A percentile compares a stretch with the other conserved stretches of the same genome.
phyloP scores from a whole-genome alignment of 768 basidiomycete species.

The Suillus bovinus region DNA sequence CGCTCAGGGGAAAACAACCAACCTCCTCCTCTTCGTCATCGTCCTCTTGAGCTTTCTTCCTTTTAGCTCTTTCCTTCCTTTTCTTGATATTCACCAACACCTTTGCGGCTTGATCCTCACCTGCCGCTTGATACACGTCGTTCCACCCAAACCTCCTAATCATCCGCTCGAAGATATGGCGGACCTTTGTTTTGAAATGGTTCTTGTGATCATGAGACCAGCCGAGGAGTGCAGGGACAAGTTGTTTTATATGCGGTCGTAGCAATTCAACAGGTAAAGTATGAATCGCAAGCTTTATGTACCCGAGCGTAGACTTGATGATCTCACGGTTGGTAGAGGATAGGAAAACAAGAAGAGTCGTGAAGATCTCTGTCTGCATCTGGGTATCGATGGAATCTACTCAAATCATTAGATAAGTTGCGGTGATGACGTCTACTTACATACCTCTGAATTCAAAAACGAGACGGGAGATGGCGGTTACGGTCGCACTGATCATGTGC shows the following conservation, averaged over 20 bases:
- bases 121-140: conserved; percentile 71
- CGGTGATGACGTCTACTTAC: neutral
- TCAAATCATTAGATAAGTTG: neutral
- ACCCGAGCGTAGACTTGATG: conserved; percentile 94
- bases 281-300: conserved; percentile 90
- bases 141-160: conserved; percentile 89
- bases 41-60: conserved; percentile 68
- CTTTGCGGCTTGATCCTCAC: conserved; percentile 82
- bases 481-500: conserved; percentile 97
- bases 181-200: conserved; percentile 96
- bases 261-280: conserved; percentile 73
- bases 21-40: conserved; percentile 63
- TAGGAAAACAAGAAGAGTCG: conserved; percentile 87
- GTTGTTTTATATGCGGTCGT: conserved; percentile 69
- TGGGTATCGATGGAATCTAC: conserved; percentile 65
- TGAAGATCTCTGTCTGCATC: conserved; percentile 83
- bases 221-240: conserved; percentile 82
- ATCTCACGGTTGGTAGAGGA: conserved; percentile 96
- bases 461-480: conserved; percentile 90
- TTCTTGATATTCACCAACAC: conserved; percentile 94
- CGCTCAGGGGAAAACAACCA: conserved; percentile 19
- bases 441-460: conserved; percentile 95
- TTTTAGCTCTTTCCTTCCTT: conserved; percentile 90
- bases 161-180: conserved; percentile 96
- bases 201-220: conserved; percentile 99